Conservation (phyloP, 192 early-diverging fungal genomes). For the Phycomyces blakesleeanus region DNA sequence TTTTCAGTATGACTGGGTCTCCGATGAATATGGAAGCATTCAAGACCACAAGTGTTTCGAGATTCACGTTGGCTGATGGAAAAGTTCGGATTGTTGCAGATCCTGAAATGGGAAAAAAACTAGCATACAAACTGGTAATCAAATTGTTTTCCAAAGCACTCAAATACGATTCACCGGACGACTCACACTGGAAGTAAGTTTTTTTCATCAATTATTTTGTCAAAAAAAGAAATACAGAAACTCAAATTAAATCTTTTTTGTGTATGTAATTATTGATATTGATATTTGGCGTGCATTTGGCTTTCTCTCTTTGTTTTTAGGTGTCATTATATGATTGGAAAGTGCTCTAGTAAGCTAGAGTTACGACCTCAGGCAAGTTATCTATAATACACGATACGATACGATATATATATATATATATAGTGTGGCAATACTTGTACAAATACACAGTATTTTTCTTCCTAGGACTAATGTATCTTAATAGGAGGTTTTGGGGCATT, state of each 20-base stretch:
- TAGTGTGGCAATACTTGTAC: too few relatives aligned
- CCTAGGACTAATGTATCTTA: not conserved
- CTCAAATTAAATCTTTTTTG: not conserved
- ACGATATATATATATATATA: too few relatives aligned
- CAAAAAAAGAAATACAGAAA: too few relatives aligned
- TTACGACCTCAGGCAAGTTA: conserved; percentile 34
- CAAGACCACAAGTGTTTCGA: conserved; percentile 4
- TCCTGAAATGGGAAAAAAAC: not conserved
- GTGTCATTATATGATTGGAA: conserved; percentile 40
- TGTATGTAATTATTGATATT: not conserved
- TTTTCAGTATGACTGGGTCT: conserved; percentile 43
- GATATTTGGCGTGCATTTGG: too few relatives aligned
- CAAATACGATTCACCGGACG: conserved; percentile 10
- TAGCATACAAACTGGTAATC: conserved; percentile 39
- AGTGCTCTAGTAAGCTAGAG: conserved; percentile 47
- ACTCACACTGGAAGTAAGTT: conserved; percentile 23
- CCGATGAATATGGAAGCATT: conserved; percentile 55
- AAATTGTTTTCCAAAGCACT: conserved; percentile 21
- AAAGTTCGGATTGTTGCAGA: not conserved
- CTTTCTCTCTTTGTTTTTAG: conserved; percentile 20
- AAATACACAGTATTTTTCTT: too few relatives aligned
- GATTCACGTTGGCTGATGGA: not conserved
- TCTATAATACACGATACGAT: not conserved
- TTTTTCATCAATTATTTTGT: not conserved
- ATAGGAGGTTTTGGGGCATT: conserved; percentile 40